Conservation (phyloP, 1,284 basidiomycete species). For the Xanthoconium separans region DNA sequence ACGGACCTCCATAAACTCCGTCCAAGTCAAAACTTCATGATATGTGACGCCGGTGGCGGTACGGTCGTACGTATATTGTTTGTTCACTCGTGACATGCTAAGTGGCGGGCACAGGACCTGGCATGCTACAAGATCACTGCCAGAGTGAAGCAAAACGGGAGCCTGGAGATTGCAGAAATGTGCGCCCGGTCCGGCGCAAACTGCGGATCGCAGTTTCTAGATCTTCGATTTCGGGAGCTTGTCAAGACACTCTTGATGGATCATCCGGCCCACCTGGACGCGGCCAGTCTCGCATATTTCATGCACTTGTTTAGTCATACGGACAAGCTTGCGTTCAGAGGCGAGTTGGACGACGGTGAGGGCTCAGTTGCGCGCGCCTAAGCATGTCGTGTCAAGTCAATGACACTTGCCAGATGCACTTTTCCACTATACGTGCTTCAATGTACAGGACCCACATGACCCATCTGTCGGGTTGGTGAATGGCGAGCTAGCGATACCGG, state of each 20-base stretch:
- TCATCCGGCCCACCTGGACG: conserved; percentile 78
- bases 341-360: conserved; percentile 70
- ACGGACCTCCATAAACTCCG: conserved; percentile 74
- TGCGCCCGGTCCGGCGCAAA: conserved; percentile 80
- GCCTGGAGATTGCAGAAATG: conserved; percentile 82
- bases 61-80: conserved; percentile 52
- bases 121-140: conserved; percentile 82
- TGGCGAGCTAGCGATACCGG: conserved; percentile 78
- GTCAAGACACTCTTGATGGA: conserved; percentile 67
- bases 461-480: conserved; percentile 70
- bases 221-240: conserved; percentile 76
- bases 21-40: conserved; percentile 77
- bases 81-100: neutral
- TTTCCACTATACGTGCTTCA: conserved; percentile 84
- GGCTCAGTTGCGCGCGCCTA: conserved; percentile 2
- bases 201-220: conserved; percentile 80
- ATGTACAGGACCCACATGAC: conserved; percentile 74
- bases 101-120: conserved; percentile 43
- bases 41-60: conserved; percentile 80
- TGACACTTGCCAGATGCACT: conserved; percentile 52
- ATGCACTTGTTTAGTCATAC: conserved; percentile 84
- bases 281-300: conserved; percentile 75
- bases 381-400: conserved; percentile 9
- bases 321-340: conserved; percentile 75
- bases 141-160: conserved; percentile 63